Evolutionary conservation across 129 eudicot genomes (phyloP).

Genomic region (Daucus carota): DNA sequence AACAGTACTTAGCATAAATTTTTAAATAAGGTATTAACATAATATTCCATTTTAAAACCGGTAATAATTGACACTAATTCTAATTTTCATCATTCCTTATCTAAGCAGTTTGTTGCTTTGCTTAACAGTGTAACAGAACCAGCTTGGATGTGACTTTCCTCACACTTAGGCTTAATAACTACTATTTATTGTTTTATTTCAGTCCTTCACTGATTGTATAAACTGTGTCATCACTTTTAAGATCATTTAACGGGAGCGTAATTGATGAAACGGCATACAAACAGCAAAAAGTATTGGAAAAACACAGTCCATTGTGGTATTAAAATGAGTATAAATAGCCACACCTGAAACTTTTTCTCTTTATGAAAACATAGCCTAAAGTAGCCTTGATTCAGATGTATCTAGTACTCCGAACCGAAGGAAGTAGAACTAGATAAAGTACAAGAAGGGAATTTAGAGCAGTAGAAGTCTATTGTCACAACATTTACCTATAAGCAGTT

Average conservation of each 20-base stretch:
- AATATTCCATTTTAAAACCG: not conserved
- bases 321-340: not conserved
- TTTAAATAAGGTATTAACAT: not conserved
- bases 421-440: not conserved
- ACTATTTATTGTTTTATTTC: not conserved
- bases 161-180: not conserved
- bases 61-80: not conserved
- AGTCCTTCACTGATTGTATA: not conserved
- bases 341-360: not conserved
- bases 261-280: not conserved
- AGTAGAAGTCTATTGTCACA: not conserved
- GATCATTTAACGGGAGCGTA: not conserved
- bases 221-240: not conserved
- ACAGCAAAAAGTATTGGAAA: not conserved
- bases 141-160: not conserved
- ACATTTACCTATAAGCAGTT: constrained; percentile 80
- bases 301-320: not conserved
- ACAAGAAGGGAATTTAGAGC: not conserved
- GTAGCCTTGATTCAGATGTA: not conserved
- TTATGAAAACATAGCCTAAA: not conserved
- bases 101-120: not conserved
- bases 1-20: not conserved
- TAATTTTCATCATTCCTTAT: not conserved
- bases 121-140: not conserved
- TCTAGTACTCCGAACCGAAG: not conserved